Percentiles rank a stretch among this genome's conserved stretches.
phyloP scores from a whole-genome alignment of 2,329 filamentous ascomycete species.

The Ceratocystis papillata region DNA sequence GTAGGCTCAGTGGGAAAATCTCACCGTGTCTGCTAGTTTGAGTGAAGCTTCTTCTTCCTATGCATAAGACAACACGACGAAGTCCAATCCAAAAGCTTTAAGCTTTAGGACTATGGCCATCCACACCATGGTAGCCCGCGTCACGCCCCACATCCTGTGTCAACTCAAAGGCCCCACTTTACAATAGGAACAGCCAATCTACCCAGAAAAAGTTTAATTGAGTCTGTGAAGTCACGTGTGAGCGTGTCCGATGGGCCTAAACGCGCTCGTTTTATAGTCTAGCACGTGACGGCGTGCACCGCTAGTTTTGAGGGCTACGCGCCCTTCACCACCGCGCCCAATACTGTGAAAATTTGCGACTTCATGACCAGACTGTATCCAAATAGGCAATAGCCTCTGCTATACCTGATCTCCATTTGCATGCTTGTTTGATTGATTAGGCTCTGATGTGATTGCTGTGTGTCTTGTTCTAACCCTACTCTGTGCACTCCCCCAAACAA shows the following conservation, averaged over 20 bases:
- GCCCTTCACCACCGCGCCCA: background rate
- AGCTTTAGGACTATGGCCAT: background rate
- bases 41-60: background rate
- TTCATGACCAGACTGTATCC: too few relatives aligned
- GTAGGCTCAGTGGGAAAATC: background rate
- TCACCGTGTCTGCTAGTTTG: background rate
- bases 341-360: background rate
- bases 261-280: background rate
- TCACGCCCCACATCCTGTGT: constrained; percentile 1
- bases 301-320: background rate
- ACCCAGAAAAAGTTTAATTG: constrained; percentile 5
- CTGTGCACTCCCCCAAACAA: background rate
- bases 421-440: background rate
- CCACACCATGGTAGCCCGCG: background rate
- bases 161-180: background rate
- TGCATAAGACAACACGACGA: background rate
- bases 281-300: background rate
- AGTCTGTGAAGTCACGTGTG: background rate
- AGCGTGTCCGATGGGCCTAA: background rate
- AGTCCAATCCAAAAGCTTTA: background rate
- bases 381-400: too few relatives aligned
- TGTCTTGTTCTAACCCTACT: background rate
- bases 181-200: background rate
- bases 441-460: background rate
- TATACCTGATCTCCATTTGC: background rate